Conservation (phyloP, 495 filamentous ascomycete genomes). For the Thermothielavioides terrestris region DNA sequence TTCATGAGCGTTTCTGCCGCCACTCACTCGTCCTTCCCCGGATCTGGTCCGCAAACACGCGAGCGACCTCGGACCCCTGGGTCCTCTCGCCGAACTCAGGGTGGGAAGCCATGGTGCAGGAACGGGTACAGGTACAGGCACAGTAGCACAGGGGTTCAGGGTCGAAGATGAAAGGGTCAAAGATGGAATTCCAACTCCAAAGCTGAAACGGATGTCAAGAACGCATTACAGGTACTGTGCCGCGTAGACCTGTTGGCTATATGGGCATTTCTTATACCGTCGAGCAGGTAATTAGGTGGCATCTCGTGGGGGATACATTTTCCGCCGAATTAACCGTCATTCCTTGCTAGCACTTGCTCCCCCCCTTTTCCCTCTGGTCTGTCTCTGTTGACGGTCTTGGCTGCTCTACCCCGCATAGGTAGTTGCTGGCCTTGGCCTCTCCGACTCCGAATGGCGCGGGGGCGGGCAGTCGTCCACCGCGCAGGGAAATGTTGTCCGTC, state of each 20-base stretch:
- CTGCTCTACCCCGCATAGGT: constrained; percentile 1
- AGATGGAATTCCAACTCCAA: too few relatives aligned
- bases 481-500: background rate
- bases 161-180: background rate
- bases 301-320: constrained; percentile 3
- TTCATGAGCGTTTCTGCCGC: too few relatives aligned
- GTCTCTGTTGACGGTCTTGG: too few relatives aligned
- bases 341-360: background rate
- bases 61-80: constrained; percentile 36
- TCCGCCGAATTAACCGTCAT: constrained; percentile 2
- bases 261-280: background rate
- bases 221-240: too few relatives aligned
- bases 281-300: background rate
- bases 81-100: constrained; percentile 37
- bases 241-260: too few relatives aligned
- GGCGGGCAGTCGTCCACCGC: too few relatives aligned
- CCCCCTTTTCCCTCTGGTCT: background rate
- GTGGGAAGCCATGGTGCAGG: constrained; percentile 34
- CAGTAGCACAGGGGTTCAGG: too few relatives aligned
- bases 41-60: constrained; percentile 32
- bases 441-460: background rate
- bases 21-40: constrained; percentile 31
- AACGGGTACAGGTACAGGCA: too few relatives aligned
- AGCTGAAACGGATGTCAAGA: background rate
- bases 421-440: background rate